Percentiles rank a stretch among this genome's conserved stretches.
These are phyloP conservation scores for Dentipellis fragilis DNA, from an alignment of 768 basidiomycete species.

Conservation along the genomic window DNA sequence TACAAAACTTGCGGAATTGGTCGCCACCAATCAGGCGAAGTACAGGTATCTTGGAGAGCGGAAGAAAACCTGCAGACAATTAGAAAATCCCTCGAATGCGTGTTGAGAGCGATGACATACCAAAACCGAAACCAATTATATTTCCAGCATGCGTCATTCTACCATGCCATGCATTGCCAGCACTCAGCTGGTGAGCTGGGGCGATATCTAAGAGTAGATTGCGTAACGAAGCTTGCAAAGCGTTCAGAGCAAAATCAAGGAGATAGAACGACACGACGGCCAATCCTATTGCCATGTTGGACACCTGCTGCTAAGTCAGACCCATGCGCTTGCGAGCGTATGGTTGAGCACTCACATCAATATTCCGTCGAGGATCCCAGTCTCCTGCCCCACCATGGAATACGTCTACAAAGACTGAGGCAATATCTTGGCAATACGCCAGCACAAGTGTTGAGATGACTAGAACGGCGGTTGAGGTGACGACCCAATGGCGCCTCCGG, in stretches of 20 bases:
- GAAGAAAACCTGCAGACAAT: conserved; percentile 61
- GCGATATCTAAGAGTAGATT: conserved; percentile 91
- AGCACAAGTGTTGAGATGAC: conserved; percentile 68
- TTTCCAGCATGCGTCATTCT: conserved; percentile 96
- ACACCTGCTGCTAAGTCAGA: conserved; percentile 31
- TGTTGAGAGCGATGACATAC: conserved; percentile 27
- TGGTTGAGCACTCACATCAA: conserved; percentile 34
- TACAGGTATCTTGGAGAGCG: conserved; percentile 72
- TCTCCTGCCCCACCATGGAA: conserved; percentile 70
- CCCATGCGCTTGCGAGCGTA: neutral
- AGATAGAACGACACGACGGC: conserved; percentile 88
- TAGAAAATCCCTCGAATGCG: neutral
- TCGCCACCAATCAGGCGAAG: conserved; percentile 76
- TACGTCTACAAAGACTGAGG: conserved; percentile 66
- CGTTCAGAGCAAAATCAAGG: conserved; percentile 96
- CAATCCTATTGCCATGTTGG: conserved; percentile 67
- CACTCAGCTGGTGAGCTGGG: conserved; percentile 79
- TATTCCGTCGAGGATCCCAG: conserved; percentile 72
- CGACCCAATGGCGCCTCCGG: conserved; percentile 86
- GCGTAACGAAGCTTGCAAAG: conserved; percentile 82
- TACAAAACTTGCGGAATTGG: conserved; percentile 94
- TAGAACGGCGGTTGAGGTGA: conserved; percentile 77
- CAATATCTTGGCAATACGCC: conserved; percentile 73
- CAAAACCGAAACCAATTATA: conserved; percentile 89
- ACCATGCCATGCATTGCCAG: conserved; percentile 97